A percentile compares a stretch with the other conserved stretches of the same genome.
These are phyloP conservation scores for Globisporangium irregulare DNA, from an alignment of 352 stramenopile species.

Conservation along the genomic window DNA sequence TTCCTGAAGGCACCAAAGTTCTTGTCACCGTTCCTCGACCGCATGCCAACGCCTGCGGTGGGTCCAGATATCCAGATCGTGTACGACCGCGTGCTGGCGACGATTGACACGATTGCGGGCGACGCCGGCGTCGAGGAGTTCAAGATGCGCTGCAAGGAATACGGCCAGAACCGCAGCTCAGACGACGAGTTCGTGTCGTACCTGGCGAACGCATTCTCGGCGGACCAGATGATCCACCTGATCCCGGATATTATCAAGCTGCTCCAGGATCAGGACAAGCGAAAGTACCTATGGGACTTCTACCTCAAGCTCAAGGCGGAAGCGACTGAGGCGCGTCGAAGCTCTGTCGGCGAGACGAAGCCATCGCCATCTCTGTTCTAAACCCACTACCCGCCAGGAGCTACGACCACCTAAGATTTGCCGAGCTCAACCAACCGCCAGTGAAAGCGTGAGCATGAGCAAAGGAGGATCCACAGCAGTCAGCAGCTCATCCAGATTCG, in stretches of 20 bases:
- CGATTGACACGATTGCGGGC: conserved; percentile 64
- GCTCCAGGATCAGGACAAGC: conserved; percentile 78
- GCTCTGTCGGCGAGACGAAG: conserved; percentile 23
- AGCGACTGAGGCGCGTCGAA: conserved; percentile 20
- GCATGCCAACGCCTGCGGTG: conserved; percentile 66
- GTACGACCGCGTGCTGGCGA: conserved; percentile 78
- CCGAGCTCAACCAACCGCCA: not conserved
- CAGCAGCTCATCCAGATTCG: conserved; percentile 2
- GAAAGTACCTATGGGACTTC: conserved; percentile 80
- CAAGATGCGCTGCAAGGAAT: conserved; percentile 85
- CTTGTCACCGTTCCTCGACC: conserved; percentile 64
- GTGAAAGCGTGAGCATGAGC: not conserved
- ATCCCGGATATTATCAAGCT: conserved; percentile 84
- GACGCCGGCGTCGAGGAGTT: conserved; percentile 70
- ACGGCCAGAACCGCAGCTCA: conserved; percentile 76
- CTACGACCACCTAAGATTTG: not conserved
- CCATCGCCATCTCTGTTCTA: conserved; percentile 72
- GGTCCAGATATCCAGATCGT: conserved; percentile 79
- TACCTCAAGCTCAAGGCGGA: conserved; percentile 76
- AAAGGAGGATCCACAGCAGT: not conserved
- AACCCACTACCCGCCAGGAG: conserved; percentile 10
- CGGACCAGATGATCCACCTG: conserved; percentile 66
- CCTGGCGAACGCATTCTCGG: conserved; percentile 65
- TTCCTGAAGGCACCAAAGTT: conserved; percentile 56
- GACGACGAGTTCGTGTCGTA: conserved; percentile 72